A percentile compares a stretch with the other conserved stretches of the same genome.
Evolutionary conservation across 2,329 filamentous ascomycete species (phyloP).

Genomic region (Exophiala calicioides): DNA sequence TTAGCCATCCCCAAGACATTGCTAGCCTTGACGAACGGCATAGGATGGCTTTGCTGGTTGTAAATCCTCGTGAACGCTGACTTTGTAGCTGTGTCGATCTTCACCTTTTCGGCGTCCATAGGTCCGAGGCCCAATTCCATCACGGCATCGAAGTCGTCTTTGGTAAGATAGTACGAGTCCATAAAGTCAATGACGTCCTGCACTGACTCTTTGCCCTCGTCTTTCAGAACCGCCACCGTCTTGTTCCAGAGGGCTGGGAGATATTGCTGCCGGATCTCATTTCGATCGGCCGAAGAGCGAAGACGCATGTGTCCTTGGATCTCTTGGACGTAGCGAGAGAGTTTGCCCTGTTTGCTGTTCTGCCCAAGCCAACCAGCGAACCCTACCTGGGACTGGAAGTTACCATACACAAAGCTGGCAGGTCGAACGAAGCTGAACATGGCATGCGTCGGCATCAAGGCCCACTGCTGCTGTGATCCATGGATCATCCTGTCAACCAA

Average conservation of each 20-base stretch:
- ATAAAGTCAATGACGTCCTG: conserved; percentile 86
- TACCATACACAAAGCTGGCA: conserved; percentile 81
- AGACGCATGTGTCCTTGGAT: conserved; percentile 97
- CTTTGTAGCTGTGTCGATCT: conserved; percentile 83
- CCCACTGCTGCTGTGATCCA: conserved; percentile 97
- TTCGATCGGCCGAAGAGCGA: conserved; percentile 81
- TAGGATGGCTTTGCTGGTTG: conserved; percentile 79
- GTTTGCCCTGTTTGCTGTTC: conserved; percentile 77
- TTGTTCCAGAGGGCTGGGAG: conserved; percentile 83
- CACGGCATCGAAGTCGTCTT: conserved; percentile 91
- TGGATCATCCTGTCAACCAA: conserved; percentile 98
- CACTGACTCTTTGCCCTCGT: conserved; percentile 79
- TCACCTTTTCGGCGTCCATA: conserved; percentile 73
- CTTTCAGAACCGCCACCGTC: conserved; percentile 71
- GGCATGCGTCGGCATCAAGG: conserved; percentile 93
- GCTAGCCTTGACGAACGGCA: conserved; percentile 95
- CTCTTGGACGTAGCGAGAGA: conserved; percentile 82
- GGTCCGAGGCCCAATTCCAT: conserved; percentile 86
- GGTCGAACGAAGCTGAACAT: conserved; percentile 93
- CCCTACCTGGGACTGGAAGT: conserved; percentile 66
- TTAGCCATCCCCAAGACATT: conserved; percentile 71
- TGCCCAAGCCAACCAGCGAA: conserved; percentile 96
- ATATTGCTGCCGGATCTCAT: conserved; percentile 94
- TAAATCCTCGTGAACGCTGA: conserved; percentile 88
- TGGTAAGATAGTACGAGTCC: conserved; percentile 94